Evolutionary conservation across 352 stramenopile genomes (phyloP).

Genomic region (Pythium folliculosum): DNA sequence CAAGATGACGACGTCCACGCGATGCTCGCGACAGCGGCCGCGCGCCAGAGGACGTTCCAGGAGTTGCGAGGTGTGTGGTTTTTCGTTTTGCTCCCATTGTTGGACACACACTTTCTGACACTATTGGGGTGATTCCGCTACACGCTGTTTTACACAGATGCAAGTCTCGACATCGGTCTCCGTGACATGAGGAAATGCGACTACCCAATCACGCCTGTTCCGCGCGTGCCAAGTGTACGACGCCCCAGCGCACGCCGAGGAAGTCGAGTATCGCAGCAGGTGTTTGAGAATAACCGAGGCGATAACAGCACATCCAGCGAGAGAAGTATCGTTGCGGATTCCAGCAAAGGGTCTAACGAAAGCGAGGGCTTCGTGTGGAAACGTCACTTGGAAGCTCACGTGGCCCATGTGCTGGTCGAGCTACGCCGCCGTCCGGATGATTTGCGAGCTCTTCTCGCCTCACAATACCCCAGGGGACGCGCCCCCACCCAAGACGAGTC

Average conservation of each 20-base stretch:
- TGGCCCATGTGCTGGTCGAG: slow-evolving; percentile 46
- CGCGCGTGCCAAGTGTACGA: slow-evolving; percentile 7
- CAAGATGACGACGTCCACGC: slow-evolving; percentile 4
- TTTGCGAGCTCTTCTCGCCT: slow-evolving; percentile 38
- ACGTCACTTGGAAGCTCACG: slow-evolving; percentile 44
- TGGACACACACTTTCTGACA: too few species aligned
- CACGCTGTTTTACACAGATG: too few species aligned
- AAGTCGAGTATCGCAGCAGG: background rate
- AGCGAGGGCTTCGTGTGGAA: slow-evolving; percentile 31
- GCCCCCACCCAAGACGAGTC: slow-evolving; percentile 17
- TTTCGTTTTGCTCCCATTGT: background rate
- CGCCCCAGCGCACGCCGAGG: background rate
- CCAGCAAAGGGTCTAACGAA: background rate
- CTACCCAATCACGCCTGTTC: slow-evolving; percentile 21
- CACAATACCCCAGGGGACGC: slow-evolving; percentile 26
- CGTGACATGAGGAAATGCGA: slow-evolving; percentile 27
- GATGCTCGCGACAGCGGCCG: slow-evolving; percentile 10
- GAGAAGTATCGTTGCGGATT: background rate
- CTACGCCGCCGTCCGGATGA: slow-evolving; percentile 39
- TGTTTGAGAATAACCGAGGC: background rate
- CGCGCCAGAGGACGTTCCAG: slow-evolving; percentile 23
- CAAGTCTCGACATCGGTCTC: slow-evolving; percentile 16
- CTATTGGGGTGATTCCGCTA: too few species aligned
- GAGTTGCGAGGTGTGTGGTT: slow-evolving; percentile 13
- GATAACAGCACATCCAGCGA: background rate